Base-by-base conservation (phyloP, 148 eudicot species). In the Simmondsia chinensis region DNA sequence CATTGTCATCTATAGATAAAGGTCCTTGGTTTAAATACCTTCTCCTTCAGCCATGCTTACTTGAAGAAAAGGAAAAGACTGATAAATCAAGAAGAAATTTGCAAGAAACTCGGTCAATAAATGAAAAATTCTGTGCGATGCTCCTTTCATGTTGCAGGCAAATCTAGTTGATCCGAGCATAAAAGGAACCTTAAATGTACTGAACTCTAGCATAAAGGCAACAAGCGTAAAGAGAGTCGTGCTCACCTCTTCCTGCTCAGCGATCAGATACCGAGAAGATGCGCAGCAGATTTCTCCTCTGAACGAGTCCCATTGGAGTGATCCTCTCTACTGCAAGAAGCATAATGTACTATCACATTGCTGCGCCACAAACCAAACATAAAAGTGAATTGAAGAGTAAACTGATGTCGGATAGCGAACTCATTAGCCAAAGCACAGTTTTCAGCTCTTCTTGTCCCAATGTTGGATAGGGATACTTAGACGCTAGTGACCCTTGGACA, bases 291-390 rank as follows among this genome's bases (percentile, higher is more conserved):
- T 66, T 12, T 70, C 76, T 36, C 64, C 73, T 48, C 68, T 73
- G 9, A 58, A 82, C 46, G 94, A 79, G 62, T 66, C 77, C 8
- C 80, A 79, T 25, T 82, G 94, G 94, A 82, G 75, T 30, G 83
- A 79, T 54, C 60, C 59, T 18, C 75, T 78, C 28, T 75, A 82
- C 28, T 82, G 94, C 45, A 59, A 66, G 64, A 54, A 40, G 8
- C 36, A 68, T 64, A 75, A 72, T 42, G 94, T 82, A 75, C 15
- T 24, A n/a, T 10, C 5, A 6, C 24, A 15, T 2, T 15, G 6
- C 5, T 36, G 40, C 5, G 4, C 40, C 5, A 36, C 16, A 13
- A 36, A 36, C 6, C 4, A 4, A 4, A 6, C 11, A 6, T 13
- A 4, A 36, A 36, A 9, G 4, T 4, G 6, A 36, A 5, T 9